These are phyloP conservation scores for Albatrellus ellisii DNA, from an alignment of 768 basidiomycete genomes.

Conservation along the genomic window DNA sequence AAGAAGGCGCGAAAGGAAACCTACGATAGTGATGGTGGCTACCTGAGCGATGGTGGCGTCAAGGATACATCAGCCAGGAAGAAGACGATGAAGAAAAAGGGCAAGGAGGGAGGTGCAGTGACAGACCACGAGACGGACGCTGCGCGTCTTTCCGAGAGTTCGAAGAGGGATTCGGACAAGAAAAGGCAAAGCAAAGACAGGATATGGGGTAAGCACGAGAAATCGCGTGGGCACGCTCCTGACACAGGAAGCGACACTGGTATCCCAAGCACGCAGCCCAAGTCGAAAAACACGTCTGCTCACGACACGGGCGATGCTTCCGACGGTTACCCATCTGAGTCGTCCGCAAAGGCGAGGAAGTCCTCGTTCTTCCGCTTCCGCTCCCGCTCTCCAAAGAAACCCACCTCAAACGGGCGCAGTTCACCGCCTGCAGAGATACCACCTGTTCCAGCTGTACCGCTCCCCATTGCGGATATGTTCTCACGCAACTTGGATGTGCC, in stretches of 20 bases:
- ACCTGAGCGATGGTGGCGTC: conserved; percentile 16
- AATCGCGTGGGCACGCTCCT: too few relatives aligned
- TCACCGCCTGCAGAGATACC: not conserved
- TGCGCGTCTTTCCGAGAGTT: conserved; percentile 15
- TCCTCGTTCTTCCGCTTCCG: conserved; percentile 16
- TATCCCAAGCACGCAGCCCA: too few relatives aligned
- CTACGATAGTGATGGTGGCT: conserved; percentile 20
- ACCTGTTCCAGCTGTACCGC: conserved; percentile 7
- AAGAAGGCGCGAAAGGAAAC: conserved; percentile 16
- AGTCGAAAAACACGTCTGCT: conserved; percentile 7
- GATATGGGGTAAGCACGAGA: too few relatives aligned
- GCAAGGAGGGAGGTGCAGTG: conserved; percentile 11
- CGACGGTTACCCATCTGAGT: conserved; percentile 21
- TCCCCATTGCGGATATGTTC: conserved; percentile 4
- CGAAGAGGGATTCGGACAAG: conserved; percentile 11
- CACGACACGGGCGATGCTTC: conserved; percentile 16
- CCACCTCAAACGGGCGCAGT: not conserved
- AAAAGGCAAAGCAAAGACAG: conserved; percentile 1
- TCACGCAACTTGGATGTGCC: conserved; percentile 1
- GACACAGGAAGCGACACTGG: too few relatives aligned
- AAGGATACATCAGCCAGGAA: conserved; percentile 17
- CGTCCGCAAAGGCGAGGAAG: conserved; percentile 17
- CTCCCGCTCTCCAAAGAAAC: not conserved
- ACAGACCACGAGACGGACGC: conserved; percentile 23
- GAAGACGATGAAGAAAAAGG: conserved; percentile 15